A percentile compares a stretch with the other conserved stretches of the same genome.
phyloP scores from a whole-genome alignment of 140 eudicot genomes.

The Cichorium intybus region DNA sequence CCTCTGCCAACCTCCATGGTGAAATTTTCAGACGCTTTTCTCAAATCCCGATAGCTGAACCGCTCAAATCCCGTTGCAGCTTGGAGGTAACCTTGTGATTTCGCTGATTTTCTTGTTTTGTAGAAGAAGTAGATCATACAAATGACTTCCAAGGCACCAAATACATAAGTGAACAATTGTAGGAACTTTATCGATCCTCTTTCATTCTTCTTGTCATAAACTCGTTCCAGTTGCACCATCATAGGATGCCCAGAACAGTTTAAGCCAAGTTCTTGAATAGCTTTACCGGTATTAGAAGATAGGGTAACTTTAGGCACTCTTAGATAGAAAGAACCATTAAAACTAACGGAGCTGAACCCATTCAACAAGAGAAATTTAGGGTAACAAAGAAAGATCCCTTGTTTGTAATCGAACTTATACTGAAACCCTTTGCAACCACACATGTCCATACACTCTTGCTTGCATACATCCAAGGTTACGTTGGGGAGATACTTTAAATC shows the following conservation, averaged over 20 bases:
- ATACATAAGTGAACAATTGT: conserved; percentile 30
- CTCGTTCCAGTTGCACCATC: conserved; percentile 25
- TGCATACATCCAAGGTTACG: conserved; percentile 36
- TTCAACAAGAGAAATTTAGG: conserved; percentile 38
- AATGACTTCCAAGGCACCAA: conserved; percentile 43
- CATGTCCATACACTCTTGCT: conserved; percentile 28
- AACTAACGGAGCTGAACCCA: conserved; percentile 36
- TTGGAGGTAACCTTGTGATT: conserved; percentile 35
- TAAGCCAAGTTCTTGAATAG: background rate
- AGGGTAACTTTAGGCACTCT: conserved; percentile 21
- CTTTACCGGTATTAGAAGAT: background rate
- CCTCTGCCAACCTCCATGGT: conserved; percentile 51
- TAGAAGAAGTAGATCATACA: conserved; percentile 31
- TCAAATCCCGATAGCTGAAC: conserved; percentile 41
- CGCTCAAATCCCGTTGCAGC: conserved; percentile 45
- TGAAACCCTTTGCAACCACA: conserved; percentile 55
- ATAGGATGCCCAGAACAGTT: conserved; percentile 16
- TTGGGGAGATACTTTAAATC: conserved; percentile 30
- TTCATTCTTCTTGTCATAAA: conserved; percentile 31
- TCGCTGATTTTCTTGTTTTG: conserved; percentile 17
- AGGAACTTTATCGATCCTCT: conserved; percentile 27
- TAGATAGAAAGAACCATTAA: conserved; percentile 27
- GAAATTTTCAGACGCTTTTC: conserved; percentile 38
- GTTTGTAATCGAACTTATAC: conserved; percentile 20
- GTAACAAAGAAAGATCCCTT: conserved; percentile 38